Percentiles rank a stretch among this genome's conserved stretches.
Evolutionary conservation across 306 rosid genomes (phyloP).

Genomic region (Macrotyloma uniflorum): DNA sequence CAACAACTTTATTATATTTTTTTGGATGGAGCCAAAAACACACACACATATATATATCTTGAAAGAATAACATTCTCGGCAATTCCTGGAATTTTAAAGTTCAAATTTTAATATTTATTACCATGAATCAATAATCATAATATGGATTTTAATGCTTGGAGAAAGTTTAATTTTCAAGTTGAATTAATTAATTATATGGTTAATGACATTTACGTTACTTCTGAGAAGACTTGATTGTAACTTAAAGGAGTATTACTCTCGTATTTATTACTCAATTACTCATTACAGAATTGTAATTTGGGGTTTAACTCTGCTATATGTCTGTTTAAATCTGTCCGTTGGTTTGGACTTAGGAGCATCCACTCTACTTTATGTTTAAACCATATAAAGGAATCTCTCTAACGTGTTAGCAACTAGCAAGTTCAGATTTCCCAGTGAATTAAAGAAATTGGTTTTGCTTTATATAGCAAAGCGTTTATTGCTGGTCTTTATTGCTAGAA

Average conservation of each 20-base stretch:
- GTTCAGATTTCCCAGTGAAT: slow-evolving; percentile 10
- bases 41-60: background rate
- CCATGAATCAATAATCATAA: background rate
- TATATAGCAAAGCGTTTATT: slow-evolving; percentile 22
- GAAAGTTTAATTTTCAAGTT: background rate
- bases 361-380: background rate
- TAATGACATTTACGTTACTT: slow-evolving; percentile 7
- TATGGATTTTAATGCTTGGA: background rate
- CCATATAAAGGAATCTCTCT: slow-evolving; percentile 6
- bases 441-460: slow-evolving; percentile 35
- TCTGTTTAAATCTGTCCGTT: background rate
- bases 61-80: background rate
- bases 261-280: background rate
- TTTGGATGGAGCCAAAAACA: background rate
- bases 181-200: background rate
- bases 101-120: background rate
- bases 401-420: background rate
- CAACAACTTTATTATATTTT: background rate
- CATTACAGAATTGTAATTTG: background rate
- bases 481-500: slow-evolving; percentile 30
- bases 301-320: background rate
- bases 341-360: background rate
- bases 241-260: background rate
- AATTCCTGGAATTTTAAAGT: background rate
- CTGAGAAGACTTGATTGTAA: background rate